phyloP scores from a whole-genome alignment of 805 yeast genomes.

The Saccharomyces eubayanus region DNA sequence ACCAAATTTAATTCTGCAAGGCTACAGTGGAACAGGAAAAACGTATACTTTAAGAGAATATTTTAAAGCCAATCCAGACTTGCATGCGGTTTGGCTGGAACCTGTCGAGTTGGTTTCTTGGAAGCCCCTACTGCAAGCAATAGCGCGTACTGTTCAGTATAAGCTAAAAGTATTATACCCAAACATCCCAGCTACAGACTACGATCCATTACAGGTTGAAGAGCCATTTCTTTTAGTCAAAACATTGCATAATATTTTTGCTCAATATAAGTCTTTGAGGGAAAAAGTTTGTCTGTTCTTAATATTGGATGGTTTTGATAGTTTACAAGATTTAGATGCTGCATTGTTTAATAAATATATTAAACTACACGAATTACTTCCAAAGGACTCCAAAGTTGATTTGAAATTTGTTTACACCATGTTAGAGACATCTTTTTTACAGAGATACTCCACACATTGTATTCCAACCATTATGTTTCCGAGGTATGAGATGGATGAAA shows the following conservation, averaged over 20 bases:
- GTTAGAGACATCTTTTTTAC: slow-evolving; percentile 17
- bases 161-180: slow-evolving; percentile 13
- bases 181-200: slow-evolving; percentile 4
- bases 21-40: slow-evolving; percentile 27
- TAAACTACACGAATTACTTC: slow-evolving; percentile 21
- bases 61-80: slow-evolving; percentile 10
- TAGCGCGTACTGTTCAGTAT: slow-evolving; percentile 19
- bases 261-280: slow-evolving; percentile 7
- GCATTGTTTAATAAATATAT: slow-evolving; percentile 21
- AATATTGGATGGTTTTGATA: slow-evolving; percentile 28
- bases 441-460: slow-evolving; percentile 20
- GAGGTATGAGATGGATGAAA: slow-evolving; percentile 20
- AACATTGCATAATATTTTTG: slow-evolving; percentile 10
- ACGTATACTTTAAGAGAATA: slow-evolving; percentile 16
- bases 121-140: slow-evolving; percentile 28
- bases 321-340: slow-evolving; percentile 27
- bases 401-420: slow-evolving; percentile 22
- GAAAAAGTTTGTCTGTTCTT: slow-evolving; percentile 12
- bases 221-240: slow-evolving; percentile 23
- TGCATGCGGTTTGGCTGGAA: slow-evolving; percentile 16
- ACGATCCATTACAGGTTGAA: slow-evolving; percentile 27
- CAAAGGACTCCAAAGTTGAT: slow-evolving; percentile 11
- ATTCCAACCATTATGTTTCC: slow-evolving; percentile 27
- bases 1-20: slow-evolving; percentile 24
- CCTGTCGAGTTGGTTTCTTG: slow-evolving; percentile 28